Percentiles rank a stretch among this genome's conserved stretches.
phyloP scores from a whole-genome alignment of 306 rosid species.

The Fagus sylvatica region DNA sequence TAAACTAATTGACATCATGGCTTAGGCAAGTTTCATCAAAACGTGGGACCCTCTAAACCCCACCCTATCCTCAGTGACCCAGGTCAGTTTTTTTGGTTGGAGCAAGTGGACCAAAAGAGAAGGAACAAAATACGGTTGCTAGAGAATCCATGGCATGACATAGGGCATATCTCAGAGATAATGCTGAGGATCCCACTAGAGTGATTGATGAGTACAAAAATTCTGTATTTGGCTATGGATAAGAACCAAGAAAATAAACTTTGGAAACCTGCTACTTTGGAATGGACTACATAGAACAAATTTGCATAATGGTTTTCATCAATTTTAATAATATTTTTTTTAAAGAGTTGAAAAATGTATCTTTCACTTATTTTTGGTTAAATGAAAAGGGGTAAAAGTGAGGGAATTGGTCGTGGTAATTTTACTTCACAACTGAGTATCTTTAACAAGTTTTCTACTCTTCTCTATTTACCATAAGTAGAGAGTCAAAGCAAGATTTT shows the following conservation, averaged over 20 bases:
- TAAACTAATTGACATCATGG: constrained; percentile 6
- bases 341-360: too few relatives aligned
- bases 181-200: constrained; percentile 19
- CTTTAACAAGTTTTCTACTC: too few relatives aligned
- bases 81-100: neutral
- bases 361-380: too few relatives aligned
- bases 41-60: neutral
- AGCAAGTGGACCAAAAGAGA: constrained; percentile 16
- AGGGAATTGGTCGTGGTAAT: too few relatives aligned
- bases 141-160: constrained; percentile 3
- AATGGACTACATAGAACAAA: too few relatives aligned
- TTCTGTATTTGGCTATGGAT: neutral
- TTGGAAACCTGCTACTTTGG: neutral
- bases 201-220: constrained; percentile 5
- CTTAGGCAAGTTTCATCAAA: constrained; percentile 10
- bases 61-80: neutral
- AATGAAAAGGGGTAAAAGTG: too few relatives aligned
- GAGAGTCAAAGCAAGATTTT: too few relatives aligned
- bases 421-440: too few relatives aligned
- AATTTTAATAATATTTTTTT: too few relatives aligned
- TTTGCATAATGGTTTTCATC: too few relatives aligned
- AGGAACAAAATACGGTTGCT: constrained; percentile 9
- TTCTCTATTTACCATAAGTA: too few relatives aligned
- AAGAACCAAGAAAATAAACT: neutral
- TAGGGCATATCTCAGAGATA: constrained; percentile 12